phyloP scores from a whole-genome alignment of 139 green algal species.

The Asterochloris erici region DNA sequence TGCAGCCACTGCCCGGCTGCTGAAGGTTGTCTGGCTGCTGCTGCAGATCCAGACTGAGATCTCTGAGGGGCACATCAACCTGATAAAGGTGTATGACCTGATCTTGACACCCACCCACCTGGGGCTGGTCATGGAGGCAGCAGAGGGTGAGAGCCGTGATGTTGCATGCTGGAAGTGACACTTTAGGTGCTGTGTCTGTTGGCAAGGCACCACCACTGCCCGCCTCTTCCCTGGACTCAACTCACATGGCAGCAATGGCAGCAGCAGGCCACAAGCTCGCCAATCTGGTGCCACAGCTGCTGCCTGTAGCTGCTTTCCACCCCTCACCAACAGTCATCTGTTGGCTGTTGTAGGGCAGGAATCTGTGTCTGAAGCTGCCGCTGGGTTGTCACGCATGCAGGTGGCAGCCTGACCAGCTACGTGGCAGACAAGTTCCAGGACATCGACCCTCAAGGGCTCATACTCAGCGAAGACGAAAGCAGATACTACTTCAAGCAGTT shows the following conservation, averaged over 20 bases:
- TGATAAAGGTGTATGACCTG: conserved; percentile 32
- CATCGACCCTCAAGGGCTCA: neutral
- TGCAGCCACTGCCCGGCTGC: neutral
- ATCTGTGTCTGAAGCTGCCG: no score
- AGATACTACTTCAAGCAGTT: conserved; percentile 43
- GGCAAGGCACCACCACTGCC: no score
- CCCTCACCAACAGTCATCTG: no score
- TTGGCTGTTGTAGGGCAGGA: no score
- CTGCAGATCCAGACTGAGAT: conserved; percentile 21
- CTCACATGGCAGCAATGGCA: no score
- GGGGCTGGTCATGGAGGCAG: conserved; percentile 48
- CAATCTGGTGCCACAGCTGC: no score
- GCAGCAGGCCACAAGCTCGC: no score
- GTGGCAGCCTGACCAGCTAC: conserved; percentile 17
- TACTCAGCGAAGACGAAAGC: conserved; percentile 31
- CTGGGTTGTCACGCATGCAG: no score
- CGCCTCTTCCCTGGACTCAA: no score
- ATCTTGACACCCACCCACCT: conserved; percentile 46
- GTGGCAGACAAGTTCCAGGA: conserved; percentile 8
- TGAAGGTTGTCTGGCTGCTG: neutral
- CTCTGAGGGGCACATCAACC: conserved; percentile 15
- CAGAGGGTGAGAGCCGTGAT: neutral
- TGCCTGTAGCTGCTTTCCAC: no score
- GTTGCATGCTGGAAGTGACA: neutral
- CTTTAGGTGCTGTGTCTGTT: no score